phyloP scores from a whole-genome alignment of 371 early-diverging fungal genomes.

The Mucor circinelloides region DNA sequence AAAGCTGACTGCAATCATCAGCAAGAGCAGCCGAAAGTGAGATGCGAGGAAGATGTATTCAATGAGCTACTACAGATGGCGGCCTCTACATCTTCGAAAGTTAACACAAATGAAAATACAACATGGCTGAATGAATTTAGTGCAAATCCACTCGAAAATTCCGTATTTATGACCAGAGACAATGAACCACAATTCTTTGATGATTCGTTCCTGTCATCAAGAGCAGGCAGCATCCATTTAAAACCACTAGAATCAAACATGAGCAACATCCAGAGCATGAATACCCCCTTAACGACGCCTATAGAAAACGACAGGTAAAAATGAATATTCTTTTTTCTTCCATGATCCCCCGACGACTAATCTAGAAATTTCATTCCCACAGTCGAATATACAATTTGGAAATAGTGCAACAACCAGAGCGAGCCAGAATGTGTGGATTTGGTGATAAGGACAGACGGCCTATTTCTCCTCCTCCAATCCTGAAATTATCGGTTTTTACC shows the following conservation, averaged over 20 bases:
- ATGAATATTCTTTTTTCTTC: background rate
- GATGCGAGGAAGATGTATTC: background rate
- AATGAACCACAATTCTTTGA: background rate
- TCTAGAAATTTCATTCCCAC: background rate
- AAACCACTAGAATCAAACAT: background rate
- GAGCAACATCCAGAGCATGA: background rate
- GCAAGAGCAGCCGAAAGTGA: background rate
- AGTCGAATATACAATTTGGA: conserved; percentile 15
- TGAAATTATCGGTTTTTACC: conserved; percentile 36
- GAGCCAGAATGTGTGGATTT: conserved; percentile 87
- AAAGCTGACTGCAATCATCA: background rate
- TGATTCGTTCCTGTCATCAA: background rate
- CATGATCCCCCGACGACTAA: background rate
- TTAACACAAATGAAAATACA: background rate
- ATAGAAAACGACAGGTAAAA: background rate
- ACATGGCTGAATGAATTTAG: background rate
- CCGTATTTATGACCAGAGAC: background rate
- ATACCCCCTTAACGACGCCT: background rate
- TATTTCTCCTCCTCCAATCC: conserved; percentile 59
- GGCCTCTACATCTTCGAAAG: background rate
- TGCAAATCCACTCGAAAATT: background rate
- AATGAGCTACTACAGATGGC: background rate
- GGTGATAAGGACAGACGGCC: conserved; percentile 74
- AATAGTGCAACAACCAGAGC: conserved; percentile 72
- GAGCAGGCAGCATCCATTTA: background rate